Conservation (phyloP, 306 rosid genomes). For the Acmispon strigosus region DNA sequence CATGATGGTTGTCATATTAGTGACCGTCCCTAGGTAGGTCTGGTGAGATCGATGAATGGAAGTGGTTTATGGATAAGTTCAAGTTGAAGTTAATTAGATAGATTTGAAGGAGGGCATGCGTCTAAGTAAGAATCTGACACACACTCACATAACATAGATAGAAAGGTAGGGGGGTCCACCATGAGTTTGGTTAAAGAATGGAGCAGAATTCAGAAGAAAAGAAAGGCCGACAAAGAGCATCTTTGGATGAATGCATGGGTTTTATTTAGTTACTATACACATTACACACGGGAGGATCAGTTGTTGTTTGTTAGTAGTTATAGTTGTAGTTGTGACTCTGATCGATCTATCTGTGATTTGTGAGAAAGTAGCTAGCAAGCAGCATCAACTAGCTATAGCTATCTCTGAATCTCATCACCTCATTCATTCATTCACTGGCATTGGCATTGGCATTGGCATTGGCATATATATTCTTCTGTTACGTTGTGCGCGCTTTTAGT, state of each 20-base stretch:
- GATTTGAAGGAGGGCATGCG: slow-evolving; percentile 14
- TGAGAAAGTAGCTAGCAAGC: background rate
- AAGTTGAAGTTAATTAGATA: background rate
- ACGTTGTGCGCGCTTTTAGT: background rate
- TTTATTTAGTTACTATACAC: too few species aligned
- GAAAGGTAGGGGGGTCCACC: background rate
- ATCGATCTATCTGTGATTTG: background rate
- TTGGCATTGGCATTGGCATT: too few species aligned
- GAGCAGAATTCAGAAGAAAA: background rate
- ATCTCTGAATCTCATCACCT: background rate
- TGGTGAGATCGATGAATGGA: too few species aligned
- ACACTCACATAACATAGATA: background rate
- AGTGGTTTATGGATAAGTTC: background rate
- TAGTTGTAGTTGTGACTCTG: too few species aligned
- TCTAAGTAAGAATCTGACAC: background rate
- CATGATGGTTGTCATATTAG: slow-evolving; percentile 7
- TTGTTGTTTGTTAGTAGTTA: background rate
- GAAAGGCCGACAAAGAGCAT: slow-evolving; percentile 74
- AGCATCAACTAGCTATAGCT: background rate
- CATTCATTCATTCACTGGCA: background rate
- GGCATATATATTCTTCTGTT: too few species aligned
- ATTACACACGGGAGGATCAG: background rate
- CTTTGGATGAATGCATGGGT: slow-evolving; percentile 44
- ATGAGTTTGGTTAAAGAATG: slow-evolving; percentile 1
- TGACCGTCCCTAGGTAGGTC: too few species aligned